Conservation (phyloP, 148 eudicot species). For the Polygonum aviculare region DNA sequence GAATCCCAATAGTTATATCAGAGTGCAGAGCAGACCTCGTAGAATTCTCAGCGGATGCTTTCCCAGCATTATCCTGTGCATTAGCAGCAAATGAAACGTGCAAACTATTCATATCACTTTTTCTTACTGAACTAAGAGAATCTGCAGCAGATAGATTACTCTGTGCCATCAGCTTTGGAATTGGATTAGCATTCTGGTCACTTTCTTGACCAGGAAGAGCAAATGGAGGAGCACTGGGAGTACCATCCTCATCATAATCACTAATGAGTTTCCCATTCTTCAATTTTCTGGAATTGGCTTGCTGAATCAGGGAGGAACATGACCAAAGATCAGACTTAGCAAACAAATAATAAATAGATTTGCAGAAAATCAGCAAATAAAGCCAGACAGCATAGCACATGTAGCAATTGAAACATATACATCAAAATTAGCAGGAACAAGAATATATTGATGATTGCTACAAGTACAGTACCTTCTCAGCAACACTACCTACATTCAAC, state of each 20-base stretch:
- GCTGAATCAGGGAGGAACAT: slow-evolving; percentile 14
- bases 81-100: slow-evolving; percentile 19
- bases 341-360: background rate
- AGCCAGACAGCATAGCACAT: background rate
- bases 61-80: slow-evolving; percentile 19
- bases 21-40: slow-evolving; percentile 37
- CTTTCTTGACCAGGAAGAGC: slow-evolving; percentile 30
- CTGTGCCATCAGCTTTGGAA: slow-evolving; percentile 16
- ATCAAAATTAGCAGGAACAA: background rate
- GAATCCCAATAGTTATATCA: background rate
- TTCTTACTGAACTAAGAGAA: slow-evolving; percentile 19
- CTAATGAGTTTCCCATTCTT: slow-evolving; percentile 21
- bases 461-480: slow-evolving; percentile 31
- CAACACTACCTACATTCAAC: slow-evolving; percentile 21
- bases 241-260: slow-evolving; percentile 27
- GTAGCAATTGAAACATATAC: background rate
- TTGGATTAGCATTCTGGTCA: slow-evolving; percentile 17
- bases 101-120: slow-evolving; percentile 15
- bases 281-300: slow-evolving; percentile 12
- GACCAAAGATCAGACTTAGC: background rate
- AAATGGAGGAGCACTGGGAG: slow-evolving; percentile 87
- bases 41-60: slow-evolving; percentile 20
- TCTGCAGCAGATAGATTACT: slow-evolving; percentile 14
- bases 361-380: background rate
- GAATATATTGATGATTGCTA: background rate